phyloP scores from a whole-genome alignment of 2,329 filamentous ascomycete species.

The Colletotrichum australisinense region DNA sequence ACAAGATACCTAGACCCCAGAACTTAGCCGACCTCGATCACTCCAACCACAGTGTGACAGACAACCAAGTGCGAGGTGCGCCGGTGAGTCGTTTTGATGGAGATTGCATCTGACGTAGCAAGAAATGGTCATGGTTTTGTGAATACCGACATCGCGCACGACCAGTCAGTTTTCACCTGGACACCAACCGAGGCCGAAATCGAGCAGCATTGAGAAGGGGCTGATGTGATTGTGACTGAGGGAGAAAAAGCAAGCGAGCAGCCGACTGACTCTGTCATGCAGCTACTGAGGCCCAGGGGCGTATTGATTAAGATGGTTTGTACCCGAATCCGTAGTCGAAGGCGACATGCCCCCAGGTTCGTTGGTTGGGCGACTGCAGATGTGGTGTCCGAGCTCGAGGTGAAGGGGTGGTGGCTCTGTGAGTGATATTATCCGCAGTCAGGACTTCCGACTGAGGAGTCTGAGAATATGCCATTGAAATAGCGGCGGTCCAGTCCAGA shows the following conservation, averaged over 20 bases:
- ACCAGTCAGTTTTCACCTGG: neutral
- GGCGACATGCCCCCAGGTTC: neutral
- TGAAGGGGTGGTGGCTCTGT: neutral
- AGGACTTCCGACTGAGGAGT: neutral
- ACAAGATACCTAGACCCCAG: neutral
- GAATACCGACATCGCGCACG: neutral
- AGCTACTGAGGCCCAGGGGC: slow-evolving; percentile 7
- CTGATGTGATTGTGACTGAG: slow-evolving; percentile 11
- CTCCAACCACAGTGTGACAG: neutral
- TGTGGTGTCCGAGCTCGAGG: slow-evolving; percentile 13
- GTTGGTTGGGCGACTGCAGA: slow-evolving; percentile 16
- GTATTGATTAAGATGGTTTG: neutral
- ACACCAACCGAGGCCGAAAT: neutral
- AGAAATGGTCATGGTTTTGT: too few species aligned
- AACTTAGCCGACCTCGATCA: neutral
- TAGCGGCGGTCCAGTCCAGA: neutral
- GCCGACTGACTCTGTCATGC: slow-evolving; percentile 31
- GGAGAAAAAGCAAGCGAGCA: slow-evolving; percentile 17
- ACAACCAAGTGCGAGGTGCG: neutral
- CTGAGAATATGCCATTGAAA: neutral
- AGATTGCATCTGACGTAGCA: neutral
- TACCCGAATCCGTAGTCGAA: neutral
- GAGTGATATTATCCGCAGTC: neutral
- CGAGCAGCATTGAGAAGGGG: neutral
- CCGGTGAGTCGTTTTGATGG: neutral